Conservation (phyloP, 2,329 filamentous ascomycete species). For the Bretziella fagacearum region DNA sequence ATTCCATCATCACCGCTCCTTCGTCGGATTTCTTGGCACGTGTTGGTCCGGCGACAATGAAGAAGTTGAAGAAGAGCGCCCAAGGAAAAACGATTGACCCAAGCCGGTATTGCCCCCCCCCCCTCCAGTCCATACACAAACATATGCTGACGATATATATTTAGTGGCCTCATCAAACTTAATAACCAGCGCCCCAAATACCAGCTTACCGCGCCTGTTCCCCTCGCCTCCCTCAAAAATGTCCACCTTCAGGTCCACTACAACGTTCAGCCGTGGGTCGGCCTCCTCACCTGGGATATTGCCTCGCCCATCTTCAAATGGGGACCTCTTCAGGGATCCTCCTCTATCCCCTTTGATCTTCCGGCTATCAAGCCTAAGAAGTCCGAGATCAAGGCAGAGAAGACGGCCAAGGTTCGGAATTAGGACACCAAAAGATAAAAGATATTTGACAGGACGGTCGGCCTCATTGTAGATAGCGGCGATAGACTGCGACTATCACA, state of each 20-base stretch:
- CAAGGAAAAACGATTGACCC: constrained; percentile 44
- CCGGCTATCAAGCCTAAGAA: constrained; percentile 48
- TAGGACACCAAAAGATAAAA: no score
- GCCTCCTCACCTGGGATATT: constrained; percentile 66
- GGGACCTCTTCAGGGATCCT: constrained; percentile 47
- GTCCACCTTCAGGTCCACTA: constrained; percentile 72
- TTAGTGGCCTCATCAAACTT: constrained; percentile 55
- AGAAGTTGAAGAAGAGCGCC: constrained; percentile 43
- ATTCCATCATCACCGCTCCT: constrained; percentile 71
- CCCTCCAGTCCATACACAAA: no score
- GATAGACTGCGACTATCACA: no score
- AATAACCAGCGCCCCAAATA: constrained; percentile 88
- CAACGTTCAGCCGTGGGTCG: constrained; percentile 97
- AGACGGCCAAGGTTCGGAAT: not conserved
- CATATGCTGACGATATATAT: not conserved
- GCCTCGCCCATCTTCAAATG: constrained; percentile 39
- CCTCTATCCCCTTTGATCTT: constrained; percentile 46
- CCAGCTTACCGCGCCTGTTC: constrained; percentile 80
- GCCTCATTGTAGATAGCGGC: no score
- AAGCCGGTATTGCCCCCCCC: constrained; percentile 28
- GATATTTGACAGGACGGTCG: no score
- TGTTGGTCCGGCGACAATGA: constrained; percentile 40
- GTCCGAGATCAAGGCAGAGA: not conserved
- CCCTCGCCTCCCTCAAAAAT: constrained; percentile 56
- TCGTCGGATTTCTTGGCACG: constrained; percentile 46